phyloP scores from a whole-genome alignment of 805 yeast species.

The Pichia rugopelliculosa region DNA sequence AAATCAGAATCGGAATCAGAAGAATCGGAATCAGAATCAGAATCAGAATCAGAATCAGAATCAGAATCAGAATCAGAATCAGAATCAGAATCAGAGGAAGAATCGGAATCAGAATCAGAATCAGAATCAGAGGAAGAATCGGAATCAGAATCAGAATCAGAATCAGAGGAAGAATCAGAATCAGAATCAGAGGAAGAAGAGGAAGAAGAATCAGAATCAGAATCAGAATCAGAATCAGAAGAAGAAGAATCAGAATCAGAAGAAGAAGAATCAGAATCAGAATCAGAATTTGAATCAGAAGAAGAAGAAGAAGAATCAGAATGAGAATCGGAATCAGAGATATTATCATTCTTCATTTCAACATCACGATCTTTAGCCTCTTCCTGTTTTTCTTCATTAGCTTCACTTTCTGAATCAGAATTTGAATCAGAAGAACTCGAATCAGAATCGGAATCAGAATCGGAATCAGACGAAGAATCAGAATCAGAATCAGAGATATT shows the following conservation, averaged over 20 bases:
- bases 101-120: conserved; percentile 3
- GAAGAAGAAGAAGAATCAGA: conserved; percentile 5
- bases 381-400: too few species aligned
- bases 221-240: conserved; percentile 14
- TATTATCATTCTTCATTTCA: conserved; percentile 15
- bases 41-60: conserved; percentile 15
- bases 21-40: conserved; percentile 4
- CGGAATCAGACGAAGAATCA: conserved; percentile 10
- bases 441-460: conserved; percentile 2
- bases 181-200: conserved; percentile 15
- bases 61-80: conserved; percentile 17
- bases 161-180: conserved; percentile 1
- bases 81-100: conserved; percentile 11
- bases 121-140: conserved; percentile 14
- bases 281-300: neutral
- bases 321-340: conserved; percentile 16
- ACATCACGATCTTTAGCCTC: conserved; percentile 11
- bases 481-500: conserved; percentile 13
- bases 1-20: neutral
- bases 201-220: conserved; percentile 17
- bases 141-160: conserved; percentile 10
- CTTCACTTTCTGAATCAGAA: neutral
- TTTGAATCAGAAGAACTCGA: conserved; percentile 12
- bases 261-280: conserved; percentile 11
- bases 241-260: conserved; percentile 10